Evolutionary conservation across 176 grass and related monocot genomes (phyloP).

Genomic region (Lolium rigidum): DNA sequence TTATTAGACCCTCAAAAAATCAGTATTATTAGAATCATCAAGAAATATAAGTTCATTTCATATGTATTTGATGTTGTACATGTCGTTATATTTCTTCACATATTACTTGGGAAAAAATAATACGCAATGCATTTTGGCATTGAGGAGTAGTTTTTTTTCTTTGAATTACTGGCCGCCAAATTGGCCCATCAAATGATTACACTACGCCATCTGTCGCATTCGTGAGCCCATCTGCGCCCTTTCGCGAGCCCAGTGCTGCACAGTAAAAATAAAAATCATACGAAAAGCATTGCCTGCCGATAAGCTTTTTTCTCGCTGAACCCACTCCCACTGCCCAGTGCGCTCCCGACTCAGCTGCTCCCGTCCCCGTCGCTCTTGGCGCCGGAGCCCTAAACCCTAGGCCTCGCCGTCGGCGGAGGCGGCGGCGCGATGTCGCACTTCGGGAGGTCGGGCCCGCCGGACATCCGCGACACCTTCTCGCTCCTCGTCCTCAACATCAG

Average conservation of each 20-base stretch:
- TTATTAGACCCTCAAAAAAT: too few species aligned
- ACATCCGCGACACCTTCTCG: conserved; percentile 86
- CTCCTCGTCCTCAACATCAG: conserved; percentile 98
- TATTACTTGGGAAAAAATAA: too few species aligned
- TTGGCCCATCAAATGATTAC: background rate
- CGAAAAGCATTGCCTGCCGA: conserved; percentile 8
- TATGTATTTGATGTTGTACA: too few species aligned
- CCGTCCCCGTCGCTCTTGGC: background rate
- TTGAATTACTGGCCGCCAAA: background rate
- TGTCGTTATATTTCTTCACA: too few species aligned
- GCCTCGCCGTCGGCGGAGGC: background rate
- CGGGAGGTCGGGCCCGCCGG: conserved; percentile 88
- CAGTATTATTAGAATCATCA: too few species aligned
- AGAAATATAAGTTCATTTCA: too few species aligned
- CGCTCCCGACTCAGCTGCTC: background rate
- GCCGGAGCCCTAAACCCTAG: conserved; percentile 61
- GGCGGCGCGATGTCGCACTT: conserved; percentile 81
- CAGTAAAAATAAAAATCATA: background rate
- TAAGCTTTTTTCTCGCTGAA: conserved; percentile 33
- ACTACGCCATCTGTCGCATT: background rate
- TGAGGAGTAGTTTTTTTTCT: too few species aligned
- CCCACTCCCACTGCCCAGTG: background rate
- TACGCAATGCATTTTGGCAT: too few species aligned
- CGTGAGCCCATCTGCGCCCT: background rate
- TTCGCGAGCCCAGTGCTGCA: background rate